Evolutionary conservation across 2,329 filamentous ascomycete species (phyloP).

Genomic region (Lojkania enalia): DNA sequence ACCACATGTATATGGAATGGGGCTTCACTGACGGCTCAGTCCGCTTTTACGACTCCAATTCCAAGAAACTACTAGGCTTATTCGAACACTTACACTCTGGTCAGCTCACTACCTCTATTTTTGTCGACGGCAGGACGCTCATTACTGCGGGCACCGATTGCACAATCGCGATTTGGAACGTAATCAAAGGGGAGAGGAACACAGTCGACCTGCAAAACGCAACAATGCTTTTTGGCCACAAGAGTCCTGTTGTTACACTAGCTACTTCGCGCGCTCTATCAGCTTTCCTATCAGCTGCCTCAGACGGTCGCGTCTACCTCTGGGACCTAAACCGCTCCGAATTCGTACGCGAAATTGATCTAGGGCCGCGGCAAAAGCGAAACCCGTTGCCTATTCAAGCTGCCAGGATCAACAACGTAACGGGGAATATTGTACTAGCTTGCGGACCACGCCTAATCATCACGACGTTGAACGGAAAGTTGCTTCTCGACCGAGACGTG

Average conservation of each 20-base stretch:
- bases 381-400: constrained; percentile 59
- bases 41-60: constrained; percentile 85
- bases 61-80: constrained; percentile 78
- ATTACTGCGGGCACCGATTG: constrained; percentile 93
- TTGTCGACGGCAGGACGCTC: constrained; percentile 87
- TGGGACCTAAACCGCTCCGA: constrained; percentile 94
- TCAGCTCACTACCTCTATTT: constrained; percentile 79
- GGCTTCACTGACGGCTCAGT: constrained; percentile 92
- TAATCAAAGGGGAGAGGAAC: constrained; percentile 63
- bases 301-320: constrained; percentile 79
- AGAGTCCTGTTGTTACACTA: constrained; percentile 77
- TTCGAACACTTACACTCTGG: constrained; percentile 94
- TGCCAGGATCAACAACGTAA: constrained; percentile 85
- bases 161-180: constrained; percentile 81
- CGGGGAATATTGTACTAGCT: constrained; percentile 86
- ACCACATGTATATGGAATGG: constrained; percentile 94
- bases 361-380: constrained; percentile 28
- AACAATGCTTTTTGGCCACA: constrained; percentile 87
- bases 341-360: constrained; percentile 75
- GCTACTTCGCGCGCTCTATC: constrained; percentile 87
- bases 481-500: constrained; percentile 80
- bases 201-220: constrained; percentile 77
- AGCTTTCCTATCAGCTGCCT: constrained; percentile 80
- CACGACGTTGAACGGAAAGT: constrained; percentile 84
- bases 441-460: constrained; percentile 73